phyloP scores from a whole-genome alignment of 331 rosid species.

The Cydonia oblonga region DNA sequence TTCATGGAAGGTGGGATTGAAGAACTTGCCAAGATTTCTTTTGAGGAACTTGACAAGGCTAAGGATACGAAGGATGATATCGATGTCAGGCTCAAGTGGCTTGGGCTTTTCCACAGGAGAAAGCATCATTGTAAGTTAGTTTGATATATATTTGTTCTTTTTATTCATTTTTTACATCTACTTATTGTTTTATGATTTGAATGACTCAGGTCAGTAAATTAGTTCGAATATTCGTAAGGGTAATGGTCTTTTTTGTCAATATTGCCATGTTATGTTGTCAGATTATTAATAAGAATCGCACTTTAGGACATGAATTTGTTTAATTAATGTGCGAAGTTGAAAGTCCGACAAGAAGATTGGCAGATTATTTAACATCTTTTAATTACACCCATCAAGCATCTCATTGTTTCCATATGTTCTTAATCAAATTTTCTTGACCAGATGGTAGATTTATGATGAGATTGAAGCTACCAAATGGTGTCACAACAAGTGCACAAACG shows the following conservation, averaged over 20 bases:
- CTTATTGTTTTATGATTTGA: neutral
- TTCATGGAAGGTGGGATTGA: conserved; percentile 68
- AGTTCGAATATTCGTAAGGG: neutral
- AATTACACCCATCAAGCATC: neutral
- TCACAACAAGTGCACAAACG: conserved; percentile 78
- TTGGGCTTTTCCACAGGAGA: conserved; percentile 87
- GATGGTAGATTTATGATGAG: conserved; percentile 99
- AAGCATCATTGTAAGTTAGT: conserved; percentile 67
- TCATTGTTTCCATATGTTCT: neutral
- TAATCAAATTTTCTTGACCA: conserved; percentile 4
- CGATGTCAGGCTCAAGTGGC: conserved; percentile 95
- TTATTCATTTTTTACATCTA: neutral
- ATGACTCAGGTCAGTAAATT: neutral
- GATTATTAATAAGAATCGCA: neutral
- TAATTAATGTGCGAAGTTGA: neutral
- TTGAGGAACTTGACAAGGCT: conserved; percentile 56
- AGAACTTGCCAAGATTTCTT: conserved; percentile 53
- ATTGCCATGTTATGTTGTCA: neutral
- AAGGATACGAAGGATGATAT: conserved; percentile 67
- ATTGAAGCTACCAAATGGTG: conserved; percentile 88
- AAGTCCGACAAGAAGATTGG: neutral
- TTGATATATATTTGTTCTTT: neutral
- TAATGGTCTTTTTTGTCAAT: neutral
- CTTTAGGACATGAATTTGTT: neutral
- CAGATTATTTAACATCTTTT: neutral